Conservation (phyloP, 192 early-diverging fungal genomes). For the Spizellomyces punctatus region DNA sequence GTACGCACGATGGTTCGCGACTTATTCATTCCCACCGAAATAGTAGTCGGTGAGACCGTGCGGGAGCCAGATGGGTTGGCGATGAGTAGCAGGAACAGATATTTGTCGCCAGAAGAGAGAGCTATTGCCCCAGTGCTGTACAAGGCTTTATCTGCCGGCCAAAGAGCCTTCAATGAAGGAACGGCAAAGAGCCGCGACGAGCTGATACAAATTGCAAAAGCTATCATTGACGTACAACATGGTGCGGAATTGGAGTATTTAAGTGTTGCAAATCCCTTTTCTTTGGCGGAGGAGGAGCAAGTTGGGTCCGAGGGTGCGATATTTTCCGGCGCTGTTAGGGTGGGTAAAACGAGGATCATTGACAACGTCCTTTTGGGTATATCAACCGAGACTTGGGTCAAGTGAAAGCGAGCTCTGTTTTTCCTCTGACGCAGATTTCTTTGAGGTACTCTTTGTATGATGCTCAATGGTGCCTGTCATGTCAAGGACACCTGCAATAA, state of each 20-base stretch:
- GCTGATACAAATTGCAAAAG: slow-evolving; percentile 51
- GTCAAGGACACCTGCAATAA: too few relatives aligned
- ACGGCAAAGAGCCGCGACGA: slow-evolving; percentile 20
- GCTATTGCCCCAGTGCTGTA: slow-evolving; percentile 72
- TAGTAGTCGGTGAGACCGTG: slow-evolving; percentile 74
- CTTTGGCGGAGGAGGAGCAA: slow-evolving; percentile 62
- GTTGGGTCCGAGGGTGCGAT: slow-evolving; percentile 65
- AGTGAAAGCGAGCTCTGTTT: not conserved
- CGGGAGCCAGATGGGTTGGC: slow-evolving; percentile 87
- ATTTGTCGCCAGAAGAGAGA: slow-evolving; percentile 74
- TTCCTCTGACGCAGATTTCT: too few relatives aligned
- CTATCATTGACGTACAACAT: slow-evolving; percentile 57
- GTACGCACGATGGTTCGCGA: slow-evolving; percentile 80
- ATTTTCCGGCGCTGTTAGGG: slow-evolving; percentile 79
- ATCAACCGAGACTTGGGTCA: not conserved
- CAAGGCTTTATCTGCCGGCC: slow-evolving; percentile 63
- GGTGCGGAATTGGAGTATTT: slow-evolving; percentile 75
- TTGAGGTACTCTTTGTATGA: too few relatives aligned
- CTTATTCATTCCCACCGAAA: slow-evolving; percentile 73
- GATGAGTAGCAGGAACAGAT: slow-evolving; percentile 87
- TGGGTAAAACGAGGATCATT: slow-evolving; percentile 89
- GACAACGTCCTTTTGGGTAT: slow-evolving; percentile 85
- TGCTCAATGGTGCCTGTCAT: too few relatives aligned
- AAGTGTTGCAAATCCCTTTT: slow-evolving; percentile 70
- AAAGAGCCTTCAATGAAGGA: slow-evolving; percentile 46